Conservation (phyloP, 108 stramenopile species). For the Pinguiococcus pyrenoidosus region DNA sequence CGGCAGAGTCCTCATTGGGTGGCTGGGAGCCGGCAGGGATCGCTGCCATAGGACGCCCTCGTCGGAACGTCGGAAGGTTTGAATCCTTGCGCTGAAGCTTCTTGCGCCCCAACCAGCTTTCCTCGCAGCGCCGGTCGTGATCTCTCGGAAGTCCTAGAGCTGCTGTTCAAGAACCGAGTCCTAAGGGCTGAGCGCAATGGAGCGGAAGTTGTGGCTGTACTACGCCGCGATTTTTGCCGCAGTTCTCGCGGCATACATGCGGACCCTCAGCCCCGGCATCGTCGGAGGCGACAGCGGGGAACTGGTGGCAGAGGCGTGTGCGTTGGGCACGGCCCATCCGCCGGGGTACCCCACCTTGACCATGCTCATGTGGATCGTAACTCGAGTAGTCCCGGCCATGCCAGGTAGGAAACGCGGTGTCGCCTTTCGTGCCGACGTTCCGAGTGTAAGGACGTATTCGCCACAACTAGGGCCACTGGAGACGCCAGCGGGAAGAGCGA, state of each 20-base stretch:
- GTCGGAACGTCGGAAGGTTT: too few relatives aligned
- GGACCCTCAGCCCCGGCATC: constrained; percentile 37
- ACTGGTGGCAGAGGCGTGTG: constrained; percentile 58
- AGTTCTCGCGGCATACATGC: constrained; percentile 30
- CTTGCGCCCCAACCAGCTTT: too few relatives aligned
- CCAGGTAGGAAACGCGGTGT: not conserved
- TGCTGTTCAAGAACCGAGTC: too few relatives aligned
- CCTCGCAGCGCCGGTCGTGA: too few relatives aligned
- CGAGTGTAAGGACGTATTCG: not conserved
- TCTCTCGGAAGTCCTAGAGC: too few relatives aligned
- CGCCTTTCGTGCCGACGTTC: constrained; percentile 4
- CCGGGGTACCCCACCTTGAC: constrained; percentile 60
- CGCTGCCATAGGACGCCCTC: too few relatives aligned
- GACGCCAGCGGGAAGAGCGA: constrained; percentile 13
- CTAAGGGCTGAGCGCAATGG: too few relatives aligned
- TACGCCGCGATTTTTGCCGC: not conserved
- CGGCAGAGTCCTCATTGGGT: too few relatives aligned
- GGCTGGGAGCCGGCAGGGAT: too few relatives aligned
- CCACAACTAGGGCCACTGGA: constrained; percentile 10
- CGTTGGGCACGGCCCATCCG: constrained; percentile 56
- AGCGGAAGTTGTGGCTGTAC: too few relatives aligned
- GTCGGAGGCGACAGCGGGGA: constrained; percentile 58
- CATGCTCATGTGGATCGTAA: constrained; percentile 19
- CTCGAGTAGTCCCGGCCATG: not conserved
- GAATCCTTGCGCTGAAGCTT: too few relatives aligned